phyloP scores from a whole-genome alignment of 345 rosid species.

The Hibiscus syriacus region DNA sequence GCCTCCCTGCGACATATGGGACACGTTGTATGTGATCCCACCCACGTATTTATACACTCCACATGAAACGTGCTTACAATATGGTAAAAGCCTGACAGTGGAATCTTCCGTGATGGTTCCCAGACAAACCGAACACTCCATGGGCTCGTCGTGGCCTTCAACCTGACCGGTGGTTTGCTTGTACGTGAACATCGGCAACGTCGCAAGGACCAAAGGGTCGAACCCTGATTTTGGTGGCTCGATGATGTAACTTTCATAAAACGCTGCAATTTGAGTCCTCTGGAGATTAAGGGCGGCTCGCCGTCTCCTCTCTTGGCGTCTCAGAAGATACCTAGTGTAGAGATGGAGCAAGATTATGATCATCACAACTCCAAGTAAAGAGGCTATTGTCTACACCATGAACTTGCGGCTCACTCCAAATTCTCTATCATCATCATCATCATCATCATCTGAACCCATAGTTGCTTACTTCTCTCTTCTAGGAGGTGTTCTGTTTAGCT shows the following conservation, averaged over 20 bases:
- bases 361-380: neutral
- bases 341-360: too few species aligned
- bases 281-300: neutral
- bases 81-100: conserved; percentile 30
- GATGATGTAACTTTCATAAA: neutral
- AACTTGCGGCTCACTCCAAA: neutral
- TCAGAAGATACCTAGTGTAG: conserved; percentile 2
- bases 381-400: conserved; percentile 3
- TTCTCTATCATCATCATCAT: neutral
- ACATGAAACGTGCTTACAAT: conserved; percentile 48
- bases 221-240: conserved; percentile 21
- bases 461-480: neutral
- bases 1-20: conserved; percentile 36
- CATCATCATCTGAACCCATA: conserved; percentile 5
- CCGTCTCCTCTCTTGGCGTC: conserved; percentile 3
- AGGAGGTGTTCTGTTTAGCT: neutral
- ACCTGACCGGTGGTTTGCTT: neutral
- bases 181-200: conserved; percentile 27
- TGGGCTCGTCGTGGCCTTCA: neutral
- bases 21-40: conserved; percentile 37
- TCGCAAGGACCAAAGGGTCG: conserved; percentile 29
- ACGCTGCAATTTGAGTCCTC: neutral
- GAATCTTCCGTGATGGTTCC: conserved; percentile 26
- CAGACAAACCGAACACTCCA: conserved; percentile 43
- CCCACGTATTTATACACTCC: conserved; percentile 44